Evolutionary conservation across 1,284 basidiomycete genomes (phyloP).

Genomic region (Leccinum fuscescens): DNA sequence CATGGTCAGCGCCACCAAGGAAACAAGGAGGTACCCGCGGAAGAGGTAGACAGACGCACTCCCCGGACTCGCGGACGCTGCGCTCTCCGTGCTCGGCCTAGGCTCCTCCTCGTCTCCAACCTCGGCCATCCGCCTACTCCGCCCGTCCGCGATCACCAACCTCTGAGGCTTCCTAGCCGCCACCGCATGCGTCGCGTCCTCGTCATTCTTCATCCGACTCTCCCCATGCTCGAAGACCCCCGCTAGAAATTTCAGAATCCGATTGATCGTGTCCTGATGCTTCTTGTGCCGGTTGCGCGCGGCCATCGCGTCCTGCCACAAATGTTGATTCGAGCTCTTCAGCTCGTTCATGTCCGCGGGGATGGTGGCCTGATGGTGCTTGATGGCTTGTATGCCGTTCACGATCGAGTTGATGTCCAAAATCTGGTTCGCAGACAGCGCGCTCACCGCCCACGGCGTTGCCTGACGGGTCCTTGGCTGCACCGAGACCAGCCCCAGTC

Average conservation of each 20-base stretch:
- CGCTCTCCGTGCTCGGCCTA: conserved; percentile 26
- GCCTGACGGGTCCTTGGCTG: conserved; percentile 18
- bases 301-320: too few species aligned
- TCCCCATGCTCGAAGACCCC: conserved; percentile 79
- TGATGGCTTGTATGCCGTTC: conserved; percentile 84
- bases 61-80: conserved; percentile 22
- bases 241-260: conserved; percentile 92
- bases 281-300: conserved; percentile 75
- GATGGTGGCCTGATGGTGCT: conserved; percentile 88
- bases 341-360: conserved; percentile 42
- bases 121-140: conserved; percentile 36
- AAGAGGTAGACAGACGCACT: conserved; percentile 7
- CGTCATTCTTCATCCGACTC: conserved; percentile 42
- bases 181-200: conserved; percentile 43
- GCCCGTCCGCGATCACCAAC: conserved; percentile 66
- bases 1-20: background rate
- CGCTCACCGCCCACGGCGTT: conserved; percentile 14
- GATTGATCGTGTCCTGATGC: conserved; percentile 96
- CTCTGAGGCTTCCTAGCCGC: conserved; percentile 53
- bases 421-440: conserved; percentile 46
- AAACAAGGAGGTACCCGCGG: background rate
- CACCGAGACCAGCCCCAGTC: background rate
- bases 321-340: too few species aligned
- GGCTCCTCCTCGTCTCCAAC: conserved; percentile 39
- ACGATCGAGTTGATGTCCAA: conserved; percentile 77